Conservation (phyloP, 306 rosid species). For the Bauhinia variegata region DNA sequence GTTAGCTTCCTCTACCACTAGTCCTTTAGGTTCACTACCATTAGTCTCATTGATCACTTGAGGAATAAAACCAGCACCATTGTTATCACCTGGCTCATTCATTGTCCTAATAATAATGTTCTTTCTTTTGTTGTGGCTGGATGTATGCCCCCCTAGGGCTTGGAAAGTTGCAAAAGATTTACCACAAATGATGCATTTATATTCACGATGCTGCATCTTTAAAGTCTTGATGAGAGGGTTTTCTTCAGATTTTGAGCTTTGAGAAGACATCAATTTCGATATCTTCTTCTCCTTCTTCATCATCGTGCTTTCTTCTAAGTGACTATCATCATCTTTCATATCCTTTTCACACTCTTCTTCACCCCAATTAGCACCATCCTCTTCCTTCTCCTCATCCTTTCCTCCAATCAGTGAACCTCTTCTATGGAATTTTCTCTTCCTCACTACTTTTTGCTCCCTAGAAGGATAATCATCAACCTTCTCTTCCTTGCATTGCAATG, state of each 20-base stretch:
- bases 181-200: too few relatives aligned
- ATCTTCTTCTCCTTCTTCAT: neutral
- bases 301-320: neutral
- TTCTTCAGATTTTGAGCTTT: neutral
- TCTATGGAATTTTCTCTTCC: neutral
- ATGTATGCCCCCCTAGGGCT: slow-evolving; percentile 52
- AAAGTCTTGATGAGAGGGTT: neutral
- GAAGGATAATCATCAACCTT: neutral
- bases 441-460: neutral
- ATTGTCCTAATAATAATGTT: neutral
- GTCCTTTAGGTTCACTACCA: neutral
- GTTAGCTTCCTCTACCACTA: neutral
- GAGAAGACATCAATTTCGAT: neutral
- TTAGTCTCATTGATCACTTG: neutral
- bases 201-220: neutral
- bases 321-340: neutral
- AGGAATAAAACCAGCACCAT: too few relatives aligned
- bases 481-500: neutral
- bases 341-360: neutral
- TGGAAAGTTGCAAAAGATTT: slow-evolving; percentile 37
- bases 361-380: neutral
- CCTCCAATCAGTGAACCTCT: neutral
- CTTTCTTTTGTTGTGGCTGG: slow-evolving; percentile 37
- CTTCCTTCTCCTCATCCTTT: too few relatives aligned
- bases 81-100: neutral